Evolutionary conservation across 1,284 basidiomycete genomes (phyloP).

Genomic region (Ceratobasidium sp.): DNA sequence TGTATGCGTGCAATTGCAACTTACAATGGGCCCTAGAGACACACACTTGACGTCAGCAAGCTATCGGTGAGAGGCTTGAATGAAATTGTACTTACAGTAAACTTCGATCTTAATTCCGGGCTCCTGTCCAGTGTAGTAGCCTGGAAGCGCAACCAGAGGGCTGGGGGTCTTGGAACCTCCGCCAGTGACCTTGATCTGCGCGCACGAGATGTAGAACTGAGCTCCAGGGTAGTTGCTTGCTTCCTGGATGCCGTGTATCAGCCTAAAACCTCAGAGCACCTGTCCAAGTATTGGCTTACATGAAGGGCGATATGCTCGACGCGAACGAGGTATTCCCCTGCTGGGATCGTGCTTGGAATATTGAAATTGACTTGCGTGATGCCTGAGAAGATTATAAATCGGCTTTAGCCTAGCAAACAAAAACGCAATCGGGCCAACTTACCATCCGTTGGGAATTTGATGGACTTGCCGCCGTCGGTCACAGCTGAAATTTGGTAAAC

Average conservation of each 20-base stretch:
- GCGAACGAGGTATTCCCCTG: conserved; percentile 50
- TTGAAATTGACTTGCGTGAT: conserved; percentile 61
- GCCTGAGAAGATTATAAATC: conserved; percentile 50
- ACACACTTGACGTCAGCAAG: background rate
- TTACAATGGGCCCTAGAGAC: conserved; percentile 35
- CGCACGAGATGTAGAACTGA: conserved; percentile 50
- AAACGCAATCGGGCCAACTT: conserved; percentile 45
- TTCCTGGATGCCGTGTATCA: background rate
- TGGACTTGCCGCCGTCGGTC: conserved; percentile 56
- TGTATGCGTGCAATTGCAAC: background rate
- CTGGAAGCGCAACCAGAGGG: conserved; percentile 45
- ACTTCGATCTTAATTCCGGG: conserved; percentile 58
- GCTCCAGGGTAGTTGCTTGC: conserved; percentile 18
- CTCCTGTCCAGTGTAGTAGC: conserved; percentile 48
- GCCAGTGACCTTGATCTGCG: conserved; percentile 55
- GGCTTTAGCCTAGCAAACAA: background rate
- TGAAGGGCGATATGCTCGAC: conserved; percentile 50
- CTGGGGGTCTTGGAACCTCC: conserved; percentile 47
- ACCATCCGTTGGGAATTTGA: conserved; percentile 60
- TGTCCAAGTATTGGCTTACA: background rate
- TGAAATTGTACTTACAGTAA: conserved; percentile 32
- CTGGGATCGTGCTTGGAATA: conserved; percentile 55
- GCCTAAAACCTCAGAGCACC: conserved; percentile 49
- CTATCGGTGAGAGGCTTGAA: background rate
- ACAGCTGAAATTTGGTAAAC: conserved; percentile 62